Base-by-base conservation (phyloP, 164 flowering plant genomes). In the Cinnamomum chago region DNA sequence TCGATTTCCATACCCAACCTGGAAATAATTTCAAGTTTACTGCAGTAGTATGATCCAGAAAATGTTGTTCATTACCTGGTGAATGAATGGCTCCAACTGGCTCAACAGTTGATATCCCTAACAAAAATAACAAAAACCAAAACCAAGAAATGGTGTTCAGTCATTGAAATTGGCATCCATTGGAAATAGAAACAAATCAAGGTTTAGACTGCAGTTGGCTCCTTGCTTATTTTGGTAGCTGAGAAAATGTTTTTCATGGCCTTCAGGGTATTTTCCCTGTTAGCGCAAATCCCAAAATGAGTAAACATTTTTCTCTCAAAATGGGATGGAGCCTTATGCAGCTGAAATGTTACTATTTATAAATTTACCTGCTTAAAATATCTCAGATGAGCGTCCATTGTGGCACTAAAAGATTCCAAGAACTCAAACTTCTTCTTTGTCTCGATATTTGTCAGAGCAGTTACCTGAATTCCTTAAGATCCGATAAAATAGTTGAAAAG, bases 301-400 rank as follows among this genome's bases (percentile, higher is more conserved):
- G 60, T 2, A 55, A 55, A 55, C 7, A 55, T 55, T 55, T 20
- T 18, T 3, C n/a, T 14, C 60, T 14, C 60, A 55, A 55, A 55
- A 55, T 17, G 17, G 5, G 7, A 55, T 55, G 60, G 13, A 55
- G 7, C 17, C n/a, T 11, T 13, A 67, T 28, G 35, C 27, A 67
- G 20, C 35, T 67, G 17, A 13, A 27, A 15, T 67, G 47, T 25
- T 25, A 68, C 69, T 67, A 20, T 14, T 27, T 40, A 15, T 27
- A 24, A 78, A 75, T 83, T 23, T 25, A 95, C 97, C 92, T 85
- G 88, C 83, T 95, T 95, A 70, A 90, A 95, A 77, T 89, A 92
- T 85, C 94, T 88, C 69, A 95, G 82, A 82, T 95, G 97, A 58
- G 94, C 94, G 87, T 95, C 98, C 98, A 92, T 92, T 30, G 89